These are phyloP conservation scores for Erigeron philadelphicus DNA, from an alignment of 140 eudicot species.

Conservation along the genomic window DNA sequence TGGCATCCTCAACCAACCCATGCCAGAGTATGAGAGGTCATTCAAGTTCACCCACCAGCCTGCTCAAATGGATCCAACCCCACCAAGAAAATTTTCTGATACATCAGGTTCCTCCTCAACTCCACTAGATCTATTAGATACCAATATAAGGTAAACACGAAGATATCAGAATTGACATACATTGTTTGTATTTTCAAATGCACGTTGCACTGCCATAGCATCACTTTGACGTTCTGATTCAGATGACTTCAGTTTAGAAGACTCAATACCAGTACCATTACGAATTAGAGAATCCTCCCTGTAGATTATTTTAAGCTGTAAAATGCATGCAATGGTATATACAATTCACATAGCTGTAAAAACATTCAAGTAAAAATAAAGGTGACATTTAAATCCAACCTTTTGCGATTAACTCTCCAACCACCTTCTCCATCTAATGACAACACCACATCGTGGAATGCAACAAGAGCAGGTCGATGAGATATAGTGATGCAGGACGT, in stretches of 20 bases:
- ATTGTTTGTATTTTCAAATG: slow-evolving; percentile 66
- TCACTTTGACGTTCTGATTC: slow-evolving; percentile 84
- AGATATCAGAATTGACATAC: slow-evolving; percentile 24
- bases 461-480: slow-evolving; percentile 98
- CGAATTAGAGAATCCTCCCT: slow-evolving; percentile 51
- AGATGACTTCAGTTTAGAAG: slow-evolving; percentile 31
- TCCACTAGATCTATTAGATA: slow-evolving; percentile 8
- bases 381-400: slow-evolving; percentile 38
- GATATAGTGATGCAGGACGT: slow-evolving; percentile 98
- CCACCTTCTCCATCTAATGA: slow-evolving; percentile 99
- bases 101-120: too few relatives aligned
- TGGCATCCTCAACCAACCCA: too few relatives aligned
- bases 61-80: too few relatives aligned
- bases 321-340: slow-evolving; percentile 22
- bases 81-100: too few relatives aligned
- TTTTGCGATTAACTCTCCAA: slow-evolving; percentile 77
- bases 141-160: background rate
- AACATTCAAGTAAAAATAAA: background rate
- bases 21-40: too few relatives aligned
- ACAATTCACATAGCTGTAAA: background rate
- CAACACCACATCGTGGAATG: slow-evolving; percentile 89
- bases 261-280: slow-evolving; percentile 41
- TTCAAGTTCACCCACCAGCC: too few relatives aligned
- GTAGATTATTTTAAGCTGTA: slow-evolving; percentile 16
- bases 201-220: slow-evolving; percentile 92